Evolutionary conservation across 345 rosid genomes (phyloP).

Genomic region (Viola odorata): DNA sequence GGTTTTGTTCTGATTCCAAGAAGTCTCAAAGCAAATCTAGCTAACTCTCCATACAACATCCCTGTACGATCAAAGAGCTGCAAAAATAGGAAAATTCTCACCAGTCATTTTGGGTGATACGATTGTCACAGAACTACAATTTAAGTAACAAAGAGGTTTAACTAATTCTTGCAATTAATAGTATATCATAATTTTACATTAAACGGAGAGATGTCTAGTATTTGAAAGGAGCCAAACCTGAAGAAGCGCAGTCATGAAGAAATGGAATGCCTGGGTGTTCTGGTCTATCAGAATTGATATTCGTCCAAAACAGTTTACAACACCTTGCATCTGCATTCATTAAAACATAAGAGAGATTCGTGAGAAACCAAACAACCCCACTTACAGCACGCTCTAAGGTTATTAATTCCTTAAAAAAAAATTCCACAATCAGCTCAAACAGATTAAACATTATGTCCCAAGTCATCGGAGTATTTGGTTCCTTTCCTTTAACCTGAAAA

Average conservation of each 20-base stretch:
- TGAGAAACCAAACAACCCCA: not conserved
- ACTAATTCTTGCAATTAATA: not conserved
- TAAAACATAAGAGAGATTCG: not conserved
- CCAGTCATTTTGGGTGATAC: conserved; percentile 5
- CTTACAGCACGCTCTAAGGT: no score
- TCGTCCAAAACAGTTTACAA: conserved; percentile 29
- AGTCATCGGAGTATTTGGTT: not conserved
- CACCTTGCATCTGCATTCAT: conserved; percentile 30
- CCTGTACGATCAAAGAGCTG: conserved; percentile 95
- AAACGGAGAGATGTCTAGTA: not conserved
- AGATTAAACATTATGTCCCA: not conserved
- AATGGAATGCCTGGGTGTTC: conserved; percentile 30
- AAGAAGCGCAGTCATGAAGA: conserved; percentile 33
- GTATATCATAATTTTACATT: not conserved
- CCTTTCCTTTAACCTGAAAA: not conserved
- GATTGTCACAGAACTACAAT: not conserved
- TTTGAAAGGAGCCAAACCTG: conserved; percentile 17
- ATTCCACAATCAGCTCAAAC: no score
- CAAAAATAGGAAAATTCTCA: conserved; percentile 12
- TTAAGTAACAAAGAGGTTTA: not conserved
- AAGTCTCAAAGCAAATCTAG: conserved; percentile 80
- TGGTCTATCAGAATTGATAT: conserved; percentile 30
- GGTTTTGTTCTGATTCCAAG: conserved; percentile 78
- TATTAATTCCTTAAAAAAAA: no score
- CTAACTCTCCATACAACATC: conserved; percentile 82